Conservation (phyloP, 148 eudicot genomes). For the Simmondsia chinensis region DNA sequence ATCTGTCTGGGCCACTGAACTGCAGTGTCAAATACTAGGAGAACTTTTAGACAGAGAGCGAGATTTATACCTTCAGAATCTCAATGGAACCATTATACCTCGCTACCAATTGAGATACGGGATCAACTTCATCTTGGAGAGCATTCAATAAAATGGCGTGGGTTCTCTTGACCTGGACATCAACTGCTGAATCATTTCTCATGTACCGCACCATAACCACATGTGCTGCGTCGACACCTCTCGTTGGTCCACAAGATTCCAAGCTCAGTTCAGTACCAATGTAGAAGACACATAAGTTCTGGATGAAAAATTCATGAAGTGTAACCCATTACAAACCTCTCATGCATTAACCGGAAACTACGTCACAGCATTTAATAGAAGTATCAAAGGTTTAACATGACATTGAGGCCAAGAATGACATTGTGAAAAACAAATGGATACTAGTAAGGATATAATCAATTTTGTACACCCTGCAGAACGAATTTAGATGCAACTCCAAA, state of each 20-base stretch:
- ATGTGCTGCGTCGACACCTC: constrained; percentile 45
- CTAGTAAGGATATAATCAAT: too few relatives aligned
- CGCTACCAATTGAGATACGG: constrained; percentile 81
- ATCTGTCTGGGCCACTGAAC: too few relatives aligned
- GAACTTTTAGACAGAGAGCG: not conserved
- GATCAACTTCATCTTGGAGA: constrained; percentile 59
- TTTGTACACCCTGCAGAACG: too few relatives aligned
- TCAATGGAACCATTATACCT: constrained; percentile 71
- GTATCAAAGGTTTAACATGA: not conserved
- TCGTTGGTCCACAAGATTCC: constrained; percentile 84
- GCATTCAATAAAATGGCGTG: constrained; percentile 35
- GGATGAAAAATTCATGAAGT: constrained; percentile 14
- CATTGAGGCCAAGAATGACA: constrained; percentile 1
- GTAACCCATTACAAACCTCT: constrained; percentile 1
- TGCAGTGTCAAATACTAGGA: not conserved
- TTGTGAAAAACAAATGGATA: too few relatives aligned
- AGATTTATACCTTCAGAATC: constrained; percentile 44
- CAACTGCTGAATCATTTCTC: constrained; percentile 52
- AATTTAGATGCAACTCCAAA: too few relatives aligned
- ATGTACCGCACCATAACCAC: constrained; percentile 75
- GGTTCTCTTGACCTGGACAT: constrained; percentile 31
- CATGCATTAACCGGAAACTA: constrained; percentile 4
- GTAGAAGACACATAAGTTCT: constrained; percentile 72
- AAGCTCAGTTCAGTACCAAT: constrained; percentile 60
- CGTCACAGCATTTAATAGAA: not conserved